Percentiles rank a stretch among this genome's conserved stretches.
These are phyloP conservation scores for Suhomyces panamericanus DNA, from an alignment of 1,139 yeast species.

Conservation along the genomic window DNA sequence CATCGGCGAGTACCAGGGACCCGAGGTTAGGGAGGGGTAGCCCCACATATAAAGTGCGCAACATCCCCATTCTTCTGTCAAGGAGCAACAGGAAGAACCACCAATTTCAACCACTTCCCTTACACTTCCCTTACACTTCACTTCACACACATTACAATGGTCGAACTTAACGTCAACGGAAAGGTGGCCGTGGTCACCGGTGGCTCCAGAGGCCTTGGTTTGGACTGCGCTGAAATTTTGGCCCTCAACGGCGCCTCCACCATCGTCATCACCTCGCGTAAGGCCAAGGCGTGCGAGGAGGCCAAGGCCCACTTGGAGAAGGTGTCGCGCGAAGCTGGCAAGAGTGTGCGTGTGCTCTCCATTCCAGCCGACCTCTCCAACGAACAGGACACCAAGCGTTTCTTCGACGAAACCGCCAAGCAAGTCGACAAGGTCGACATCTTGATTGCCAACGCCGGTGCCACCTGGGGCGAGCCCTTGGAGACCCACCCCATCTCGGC, in stretches of 20 bases:
- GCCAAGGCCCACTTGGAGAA: conserved; percentile 54
- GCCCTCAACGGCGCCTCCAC: conserved; percentile 63
- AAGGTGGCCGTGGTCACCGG: conserved; percentile 78
- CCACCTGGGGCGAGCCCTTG: conserved; percentile 74
- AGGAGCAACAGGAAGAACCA: too few species aligned
- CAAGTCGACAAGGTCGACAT: conserved; percentile 55
- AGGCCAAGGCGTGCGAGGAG: conserved; percentile 61
- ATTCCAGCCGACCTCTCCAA: conserved; percentile 63
- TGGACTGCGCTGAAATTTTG: conserved; percentile 65
- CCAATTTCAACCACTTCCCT: too few species aligned
- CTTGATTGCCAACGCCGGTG: conserved; percentile 78
- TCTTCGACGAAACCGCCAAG: conserved; percentile 44
- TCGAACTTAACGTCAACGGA: conserved; percentile 54
- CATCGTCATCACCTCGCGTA: conserved; percentile 68
- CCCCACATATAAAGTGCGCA: not conserved
- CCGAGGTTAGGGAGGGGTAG: conserved; percentile 3
- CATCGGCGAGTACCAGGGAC: not conserved
- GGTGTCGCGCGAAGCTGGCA: conserved; percentile 43
- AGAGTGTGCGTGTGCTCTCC: conserved; percentile 47
- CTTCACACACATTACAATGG: conserved; percentile 26
- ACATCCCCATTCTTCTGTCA: too few species aligned
- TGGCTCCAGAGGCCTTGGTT: conserved; percentile 75
- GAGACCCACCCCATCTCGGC: conserved; percentile 64
- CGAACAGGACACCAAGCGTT: conserved; percentile 49
- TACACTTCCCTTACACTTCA: too few species aligned